These are phyloP conservation scores for Aspergillus flavus DNA, from an alignment of 2,329 filamentous ascomycete genomes.

Conservation along the genomic window DNA sequence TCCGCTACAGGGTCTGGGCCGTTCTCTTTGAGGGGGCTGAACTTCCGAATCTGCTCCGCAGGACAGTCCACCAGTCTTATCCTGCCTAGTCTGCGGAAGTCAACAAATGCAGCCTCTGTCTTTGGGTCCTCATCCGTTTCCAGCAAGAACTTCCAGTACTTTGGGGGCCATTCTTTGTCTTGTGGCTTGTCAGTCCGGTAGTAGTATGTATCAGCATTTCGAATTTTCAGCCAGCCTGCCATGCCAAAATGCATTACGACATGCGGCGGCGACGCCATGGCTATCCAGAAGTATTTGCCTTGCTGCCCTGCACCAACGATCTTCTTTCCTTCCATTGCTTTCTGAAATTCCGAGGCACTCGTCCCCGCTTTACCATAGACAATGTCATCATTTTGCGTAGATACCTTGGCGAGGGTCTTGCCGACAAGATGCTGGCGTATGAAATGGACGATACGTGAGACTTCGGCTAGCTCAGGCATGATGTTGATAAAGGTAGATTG, in stretches of 20 bases:
- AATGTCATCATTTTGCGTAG: slow-evolving; percentile 76
- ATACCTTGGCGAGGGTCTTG: slow-evolving; percentile 71
- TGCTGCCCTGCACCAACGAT: slow-evolving; percentile 75
- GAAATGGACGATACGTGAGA: slow-evolving; percentile 84
- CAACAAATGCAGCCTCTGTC: slow-evolving; percentile 77
- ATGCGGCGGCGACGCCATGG: slow-evolving; percentile 77
- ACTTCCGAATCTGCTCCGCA: slow-evolving; percentile 72
- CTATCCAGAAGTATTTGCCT: slow-evolving; percentile 96
- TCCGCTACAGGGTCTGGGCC: slow-evolving; percentile 92
- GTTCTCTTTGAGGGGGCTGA: slow-evolving; percentile 83
- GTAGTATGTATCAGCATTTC: slow-evolving; percentile 74
- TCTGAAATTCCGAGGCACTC: slow-evolving; percentile 71
- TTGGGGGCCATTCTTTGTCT: slow-evolving; percentile 78
- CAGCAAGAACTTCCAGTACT: slow-evolving; percentile 84
- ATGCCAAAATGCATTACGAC: slow-evolving; percentile 84
- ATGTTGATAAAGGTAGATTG: slow-evolving; percentile 9
- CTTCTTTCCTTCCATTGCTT: slow-evolving; percentile 73
- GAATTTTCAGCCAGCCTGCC: slow-evolving; percentile 85
- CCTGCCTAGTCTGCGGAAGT: slow-evolving; percentile 75
- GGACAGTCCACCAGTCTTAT: slow-evolving; percentile 81
- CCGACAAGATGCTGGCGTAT: slow-evolving; percentile 82
- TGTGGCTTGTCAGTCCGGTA: slow-evolving; percentile 67
- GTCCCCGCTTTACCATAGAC: slow-evolving; percentile 92
- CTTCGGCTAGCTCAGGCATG: slow-evolving; percentile 59
- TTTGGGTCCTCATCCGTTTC: slow-evolving; percentile 64